A percentile compares a stretch with the other conserved stretches of the same genome.
phyloP scores from a whole-genome alignment of 176 grass and related monocot species.

The Juncus effusus region DNA sequence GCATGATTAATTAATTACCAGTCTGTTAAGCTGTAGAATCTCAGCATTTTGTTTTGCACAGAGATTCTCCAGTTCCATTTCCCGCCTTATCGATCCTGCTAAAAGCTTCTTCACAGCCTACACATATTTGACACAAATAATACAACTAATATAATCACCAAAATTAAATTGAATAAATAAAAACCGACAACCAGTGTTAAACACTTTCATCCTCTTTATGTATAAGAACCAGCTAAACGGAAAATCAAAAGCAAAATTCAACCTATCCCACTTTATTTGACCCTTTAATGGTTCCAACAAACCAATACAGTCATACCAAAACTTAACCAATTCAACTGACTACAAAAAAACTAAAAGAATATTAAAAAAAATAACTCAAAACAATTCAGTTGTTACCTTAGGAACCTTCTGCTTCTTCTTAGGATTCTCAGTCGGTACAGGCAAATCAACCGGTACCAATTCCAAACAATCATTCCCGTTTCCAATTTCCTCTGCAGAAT shows the following conservation, averaged over 20 bases:
- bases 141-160: not conserved
- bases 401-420: slow-evolving; percentile 57
- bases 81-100: slow-evolving; percentile 85
- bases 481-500: slow-evolving; percentile 3
- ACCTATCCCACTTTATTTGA: too few relatives aligned
- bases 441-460: slow-evolving; percentile 47
- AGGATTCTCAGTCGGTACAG: slow-evolving; percentile 37
- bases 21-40: slow-evolving; percentile 81
- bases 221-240: too few relatives aligned
- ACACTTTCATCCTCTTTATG: too few relatives aligned
- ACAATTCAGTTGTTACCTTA: slow-evolving; percentile 40
- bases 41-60: slow-evolving; percentile 80
- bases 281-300: too few relatives aligned
- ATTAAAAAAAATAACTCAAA: slow-evolving; percentile 7
- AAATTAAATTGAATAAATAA: too few relatives aligned
- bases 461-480: slow-evolving; percentile 46
- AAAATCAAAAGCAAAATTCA: too few relatives aligned
- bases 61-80: slow-evolving; percentile 82
- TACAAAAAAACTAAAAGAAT: too few relatives aligned
- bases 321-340: too few relatives aligned
- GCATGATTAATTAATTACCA: slow-evolving; percentile 30
- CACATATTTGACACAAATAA: slow-evolving; percentile 18
- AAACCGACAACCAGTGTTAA: too few relatives aligned
- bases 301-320: too few relatives aligned
- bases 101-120: slow-evolving; percentile 93